Conservation (phyloP, 768 basidiomycete species). For the Trametopsis cervina region DNA sequence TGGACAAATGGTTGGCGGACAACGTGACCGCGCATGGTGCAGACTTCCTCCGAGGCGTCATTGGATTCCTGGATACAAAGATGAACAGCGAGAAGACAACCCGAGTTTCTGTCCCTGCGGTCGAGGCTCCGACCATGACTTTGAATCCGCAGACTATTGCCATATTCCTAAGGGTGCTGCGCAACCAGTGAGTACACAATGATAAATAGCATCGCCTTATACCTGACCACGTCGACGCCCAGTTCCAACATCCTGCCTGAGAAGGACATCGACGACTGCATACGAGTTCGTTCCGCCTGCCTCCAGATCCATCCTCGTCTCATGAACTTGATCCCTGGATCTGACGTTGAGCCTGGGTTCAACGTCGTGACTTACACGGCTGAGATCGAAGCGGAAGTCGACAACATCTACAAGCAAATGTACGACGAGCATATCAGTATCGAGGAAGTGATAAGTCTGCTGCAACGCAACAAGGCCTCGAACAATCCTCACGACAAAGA, state of each 20-base stretch:
- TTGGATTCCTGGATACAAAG: slow-evolving; percentile 88
- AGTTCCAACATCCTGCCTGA: slow-evolving; percentile 72
- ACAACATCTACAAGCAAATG: slow-evolving; percentile 96
- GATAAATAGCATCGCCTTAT: not conserved
- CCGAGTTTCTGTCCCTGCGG: slow-evolving; percentile 68
- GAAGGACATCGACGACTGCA: slow-evolving; percentile 77
- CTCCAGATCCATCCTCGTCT: slow-evolving; percentile 93
- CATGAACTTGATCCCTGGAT: slow-evolving; percentile 84
- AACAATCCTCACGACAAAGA: slow-evolving; percentile 83
- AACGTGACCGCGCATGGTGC: slow-evolving; percentile 76
- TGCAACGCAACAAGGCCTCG: slow-evolving; percentile 82
- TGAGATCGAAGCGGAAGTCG: slow-evolving; percentile 91
- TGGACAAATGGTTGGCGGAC: slow-evolving; percentile 95
- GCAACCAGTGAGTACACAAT: slow-evolving; percentile 57
- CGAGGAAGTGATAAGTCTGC: slow-evolving; percentile 86
- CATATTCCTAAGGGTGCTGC: slow-evolving; percentile 84
- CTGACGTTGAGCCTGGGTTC: slow-evolving; percentile 88
- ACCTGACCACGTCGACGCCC: slow-evolving; percentile 5
- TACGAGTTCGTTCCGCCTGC: slow-evolving; percentile 88
- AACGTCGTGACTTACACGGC: slow-evolving; percentile 79
- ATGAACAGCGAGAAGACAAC: slow-evolving; percentile 82
- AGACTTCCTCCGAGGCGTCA: slow-evolving; percentile 81
- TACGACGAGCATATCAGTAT: slow-evolving; percentile 93
- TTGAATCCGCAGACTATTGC: slow-evolving; percentile 86
- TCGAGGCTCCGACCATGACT: slow-evolving; percentile 78